These are phyloP conservation scores for Populus hybrid DNA, from an alignment of 441 rosid genomes.

Conservation along the genomic window DNA sequence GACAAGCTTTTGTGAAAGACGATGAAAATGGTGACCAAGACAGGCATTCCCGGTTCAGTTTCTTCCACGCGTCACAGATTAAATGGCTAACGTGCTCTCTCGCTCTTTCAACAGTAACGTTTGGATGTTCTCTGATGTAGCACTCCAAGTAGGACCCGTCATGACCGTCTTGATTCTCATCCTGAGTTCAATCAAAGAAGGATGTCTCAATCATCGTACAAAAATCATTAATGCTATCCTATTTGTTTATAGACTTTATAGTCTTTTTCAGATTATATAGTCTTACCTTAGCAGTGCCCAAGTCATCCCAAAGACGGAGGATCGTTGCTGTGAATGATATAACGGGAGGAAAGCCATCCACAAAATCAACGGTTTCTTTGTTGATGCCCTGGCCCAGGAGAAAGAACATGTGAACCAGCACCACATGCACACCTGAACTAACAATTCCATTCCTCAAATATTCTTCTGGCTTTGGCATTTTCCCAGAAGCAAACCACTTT, in stretches of 20 bases:
- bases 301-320: slow-evolving; percentile 68
- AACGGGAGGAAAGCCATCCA: slow-evolving; percentile 28
- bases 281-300: slow-evolving; percentile 50
- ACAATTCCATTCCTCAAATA: slow-evolving; percentile 51
- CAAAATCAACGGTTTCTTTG: slow-evolving; percentile 24
- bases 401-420: slow-evolving; percentile 43
- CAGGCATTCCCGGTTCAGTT: slow-evolving; percentile 38
- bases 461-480: slow-evolving; percentile 35
- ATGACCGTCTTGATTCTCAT: slow-evolving; percentile 40
- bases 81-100: slow-evolving; percentile 20
- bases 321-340: slow-evolving; percentile 38
- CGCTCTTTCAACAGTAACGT: slow-evolving; percentile 18
- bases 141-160: slow-evolving; percentile 54
- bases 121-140: slow-evolving; percentile 33
- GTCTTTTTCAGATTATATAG: too few species aligned
- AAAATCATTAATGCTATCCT: neutral
- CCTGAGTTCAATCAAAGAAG: slow-evolving; percentile 15
- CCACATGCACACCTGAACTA: slow-evolving; percentile 49
- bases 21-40: slow-evolving; percentile 24
- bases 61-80: slow-evolving; percentile 50
- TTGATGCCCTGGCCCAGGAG: slow-evolving; percentile 34
- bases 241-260: neutral
- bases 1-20: slow-evolving; percentile 34
- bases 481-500: slow-evolving; percentile 39
- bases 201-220: too few species aligned